A percentile compares a stretch with the other conserved stretches of the same genome.
These are phyloP conservation scores for Massarina eburnea DNA, from an alignment of 2,329 filamentous ascomycete species.

Conservation along the genomic window DNA sequence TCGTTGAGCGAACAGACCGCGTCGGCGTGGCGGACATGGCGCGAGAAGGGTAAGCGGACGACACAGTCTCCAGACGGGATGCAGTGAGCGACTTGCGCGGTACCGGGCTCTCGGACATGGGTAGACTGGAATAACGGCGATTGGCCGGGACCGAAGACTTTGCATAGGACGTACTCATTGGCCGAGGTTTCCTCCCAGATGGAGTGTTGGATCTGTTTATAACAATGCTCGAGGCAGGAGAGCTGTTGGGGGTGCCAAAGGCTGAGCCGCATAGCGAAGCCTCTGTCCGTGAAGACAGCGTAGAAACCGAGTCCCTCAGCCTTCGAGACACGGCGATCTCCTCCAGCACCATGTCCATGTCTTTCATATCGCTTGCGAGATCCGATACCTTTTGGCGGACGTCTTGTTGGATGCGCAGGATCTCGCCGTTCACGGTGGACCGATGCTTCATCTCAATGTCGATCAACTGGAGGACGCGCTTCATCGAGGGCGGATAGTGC, in stretches of 20 bases:
- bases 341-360: conserved; percentile 74
- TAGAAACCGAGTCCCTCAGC: conserved; percentile 88
- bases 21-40: conserved; percentile 28
- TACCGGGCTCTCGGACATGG: conserved; percentile 29
- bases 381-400: conserved; percentile 80
- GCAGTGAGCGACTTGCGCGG: conserved; percentile 29
- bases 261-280: conserved; percentile 70
- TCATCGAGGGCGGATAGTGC: conserved; percentile 92
- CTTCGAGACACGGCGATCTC: conserved; percentile 70
- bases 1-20: conserved; percentile 22
- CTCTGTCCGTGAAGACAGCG: conserved; percentile 70
- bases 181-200: conserved; percentile 49
- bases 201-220: conserved; percentile 51
- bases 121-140: conserved; percentile 54
- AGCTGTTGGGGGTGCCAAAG: conserved; percentile 62
- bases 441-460: conserved; percentile 94
- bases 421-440: conserved; percentile 95
- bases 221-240: conserved; percentile 67
- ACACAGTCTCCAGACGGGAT: conserved; percentile 21
- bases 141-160: conserved; percentile 44
- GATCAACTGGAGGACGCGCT: conserved; percentile 87
- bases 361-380: conserved; percentile 73
- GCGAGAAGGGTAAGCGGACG: conserved; percentile 26
- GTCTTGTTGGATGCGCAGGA: conserved; percentile 81
- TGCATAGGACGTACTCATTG: conserved; percentile 48